A percentile compares a stretch with the other conserved stretches of the same genome.
Conservation (phyloP, 441 rosid genomes). For the Jatropha podagrica region DNA sequence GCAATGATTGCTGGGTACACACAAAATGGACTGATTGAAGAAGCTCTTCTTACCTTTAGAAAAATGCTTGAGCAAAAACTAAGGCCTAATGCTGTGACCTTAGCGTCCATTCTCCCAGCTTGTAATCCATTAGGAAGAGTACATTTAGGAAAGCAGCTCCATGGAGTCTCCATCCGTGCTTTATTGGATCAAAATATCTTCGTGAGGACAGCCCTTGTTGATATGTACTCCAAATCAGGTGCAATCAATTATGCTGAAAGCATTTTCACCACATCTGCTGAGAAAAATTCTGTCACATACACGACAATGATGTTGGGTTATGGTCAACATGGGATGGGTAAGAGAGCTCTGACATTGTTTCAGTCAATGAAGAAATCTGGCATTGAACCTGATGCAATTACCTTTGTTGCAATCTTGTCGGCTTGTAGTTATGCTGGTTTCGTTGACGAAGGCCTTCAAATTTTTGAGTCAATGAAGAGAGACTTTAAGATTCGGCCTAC, state of each 20-base stretch:
- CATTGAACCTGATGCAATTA: conserved; percentile 59
- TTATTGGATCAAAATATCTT: conserved; percentile 63
- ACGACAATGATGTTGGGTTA: conserved; percentile 78
- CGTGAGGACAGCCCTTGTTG: conserved; percentile 71
- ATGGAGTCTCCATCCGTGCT: conserved; percentile 64
- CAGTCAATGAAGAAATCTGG: conserved; percentile 50
- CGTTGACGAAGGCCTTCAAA: conserved; percentile 72
- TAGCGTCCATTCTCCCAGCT: conserved; percentile 78
- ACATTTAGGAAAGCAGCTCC: conserved; percentile 73
- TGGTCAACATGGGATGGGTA: conserved; percentile 86
- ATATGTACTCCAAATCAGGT: conserved; percentile 86
- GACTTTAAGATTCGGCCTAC: conserved; percentile 56
- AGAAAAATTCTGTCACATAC: conserved; percentile 70
- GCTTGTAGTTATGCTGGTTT: conserved; percentile 83
- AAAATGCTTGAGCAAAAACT: conserved; percentile 60
- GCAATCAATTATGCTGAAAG: conserved; percentile 54
- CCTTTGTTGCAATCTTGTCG: conserved; percentile 74
- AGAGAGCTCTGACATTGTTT: conserved; percentile 72
- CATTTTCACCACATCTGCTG: conserved; percentile 45
- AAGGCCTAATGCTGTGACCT: conserved; percentile 62
- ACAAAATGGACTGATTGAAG: conserved; percentile 59
- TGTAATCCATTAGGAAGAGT: conserved; percentile 60
- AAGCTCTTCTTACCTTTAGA: conserved; percentile 49
- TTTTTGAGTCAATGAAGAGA: conserved; percentile 59
- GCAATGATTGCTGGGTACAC: conserved; percentile 82